Base-by-base conservation (phyloP, 208 protist genomes). In the Trypanosoma lewisi region DNA sequence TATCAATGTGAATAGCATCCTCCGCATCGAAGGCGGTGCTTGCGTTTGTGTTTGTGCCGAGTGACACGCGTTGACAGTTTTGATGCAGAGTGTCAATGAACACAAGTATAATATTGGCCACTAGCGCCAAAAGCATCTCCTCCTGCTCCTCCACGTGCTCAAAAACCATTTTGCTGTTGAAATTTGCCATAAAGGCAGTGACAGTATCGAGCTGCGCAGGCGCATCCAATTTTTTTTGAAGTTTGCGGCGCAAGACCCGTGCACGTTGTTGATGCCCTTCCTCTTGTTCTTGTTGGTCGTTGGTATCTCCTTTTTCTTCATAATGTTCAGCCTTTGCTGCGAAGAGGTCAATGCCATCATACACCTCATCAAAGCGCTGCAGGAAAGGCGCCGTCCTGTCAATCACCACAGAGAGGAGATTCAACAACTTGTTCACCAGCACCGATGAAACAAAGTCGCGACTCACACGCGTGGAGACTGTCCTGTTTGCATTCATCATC, bases 21-120 rank as follows among this genome's bases (percentile, higher is more conserved):
- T 70, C 71, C 11, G 44, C 17, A 48, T 86, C 78, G 5, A 49
- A 56, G 30, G 67, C 23, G 2, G 73, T 66, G 2, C 16, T 19
- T 2, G 42, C 21, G 37, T 36, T 19, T 2, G 73, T 66, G 2
- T 11, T 19, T 2, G 42, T 17, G 37, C 37, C 21, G 34, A 74
- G 70, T 36, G 75, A 82, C 16, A 73, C 74, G 21, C 70, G 65
- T 25, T 80, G 78, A 33, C 79, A 79, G 52, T 84, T 83, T 33
- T 78, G 66, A 66, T 93, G 86, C 23, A 88, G 63, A 54, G 75
- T 82, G 63, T 93, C 89, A 33, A 90, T 72, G 57, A 93, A 93
- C 19, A 78, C 69, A 27, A 92, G 75, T 6, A 93, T 59, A 37
- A 91, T 41, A 60, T 92, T 80, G 3, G 78, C 73, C 27, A 89